phyloP scores from a whole-genome alignment of 1,284 basidiomycete species.

The Apiotrichum sp. region DNA sequence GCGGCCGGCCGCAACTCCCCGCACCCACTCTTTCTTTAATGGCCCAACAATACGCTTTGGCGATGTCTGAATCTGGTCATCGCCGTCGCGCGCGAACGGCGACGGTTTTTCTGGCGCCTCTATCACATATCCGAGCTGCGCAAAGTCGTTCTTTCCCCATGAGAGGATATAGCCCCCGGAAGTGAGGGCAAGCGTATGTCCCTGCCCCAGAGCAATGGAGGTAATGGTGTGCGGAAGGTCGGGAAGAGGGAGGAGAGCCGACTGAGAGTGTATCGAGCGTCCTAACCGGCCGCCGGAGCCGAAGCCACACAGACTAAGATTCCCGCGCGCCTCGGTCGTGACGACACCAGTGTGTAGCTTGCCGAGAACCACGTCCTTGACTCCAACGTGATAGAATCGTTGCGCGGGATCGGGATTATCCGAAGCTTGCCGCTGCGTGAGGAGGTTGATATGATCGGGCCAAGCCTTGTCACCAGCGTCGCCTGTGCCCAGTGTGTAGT shows the following conservation, averaged over 20 bases:
- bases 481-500: constrained; percentile 75
- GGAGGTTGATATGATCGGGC: constrained; percentile 67
- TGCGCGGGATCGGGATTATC: constrained; percentile 37
- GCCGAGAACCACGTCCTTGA: constrained; percentile 68
- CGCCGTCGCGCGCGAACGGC: constrained; percentile 30
- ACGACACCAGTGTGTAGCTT: constrained; percentile 74
- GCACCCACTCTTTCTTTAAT: constrained; percentile 71
- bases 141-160: constrained; percentile 85
- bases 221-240: constrained; percentile 56
- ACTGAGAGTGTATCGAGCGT: constrained; percentile 70
- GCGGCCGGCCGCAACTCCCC: constrained; percentile 81
- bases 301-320: constrained; percentile 78
- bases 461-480: constrained; percentile 71
- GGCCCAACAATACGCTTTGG: constrained; percentile 71
- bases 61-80: constrained; percentile 63
- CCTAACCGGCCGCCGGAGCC: constrained; percentile 77
- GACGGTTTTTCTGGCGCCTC: constrained; percentile 51
- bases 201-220: constrained; percentile 78
- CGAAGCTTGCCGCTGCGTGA: constrained; percentile 49
- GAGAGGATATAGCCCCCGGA: constrained; percentile 73
- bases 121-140: constrained; percentile 80
- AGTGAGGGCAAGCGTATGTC: constrained; percentile 86
- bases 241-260: constrained; percentile 58
- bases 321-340: constrained; percentile 65
- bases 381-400: constrained; percentile 53